Evolutionary conservation across 495 filamentous ascomycete genomes (phyloP), one percentile per base, ranked within the genome.

Genomic region (Neurospora sp.): DNA sequence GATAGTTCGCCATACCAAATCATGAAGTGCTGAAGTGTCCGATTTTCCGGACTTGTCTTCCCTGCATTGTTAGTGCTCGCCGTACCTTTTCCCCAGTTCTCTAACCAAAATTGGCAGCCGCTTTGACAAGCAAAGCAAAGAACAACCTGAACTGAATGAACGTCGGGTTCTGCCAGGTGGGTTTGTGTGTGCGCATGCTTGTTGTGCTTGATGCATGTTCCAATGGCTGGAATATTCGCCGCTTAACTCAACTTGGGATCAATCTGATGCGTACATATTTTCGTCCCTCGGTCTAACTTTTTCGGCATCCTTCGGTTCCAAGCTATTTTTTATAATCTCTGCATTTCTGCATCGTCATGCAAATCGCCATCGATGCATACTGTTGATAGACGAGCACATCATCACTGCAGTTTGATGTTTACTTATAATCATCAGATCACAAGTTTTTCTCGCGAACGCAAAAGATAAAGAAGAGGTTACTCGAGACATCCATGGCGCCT

Each of bases 401-500:
- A 66, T 10, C 15, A 9, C 28, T 34, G 54, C 54, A 17, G 5
- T 17, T 31, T 28, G 19, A 31, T 62, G 28, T 62, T 62, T 28
- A 54, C 11, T 34, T 34, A 5, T 34, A 7, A 31, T 19, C 28
- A 34, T 62, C 28, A 31, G 28, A 62, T 31, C 54, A 2, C 13
- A 4, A 66, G 28, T 66, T 28, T 36, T 17, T 66, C 19, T 66
- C 24, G 15, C 15, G 28, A 59, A 59, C 48, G 21, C 21, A 54
- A 17, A 34, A 17, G 28, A 19, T 34, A 66, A 34, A 34, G 34
- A 19, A 66, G 19, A 66, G 15, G 28, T 19, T 36, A 66, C 54
- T 66, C 28, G 28, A 34, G 28, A 66, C 24, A 62, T 36, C 69
- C 19, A 85, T 85, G 84, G 83, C 84, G 31, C 83, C 84, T 69